Evolutionary conservation across 768 basidiomycete genomes (phyloP), one percentile per base, ranked within the genome.

Genomic region (Auriscalpium orientale): DNA sequence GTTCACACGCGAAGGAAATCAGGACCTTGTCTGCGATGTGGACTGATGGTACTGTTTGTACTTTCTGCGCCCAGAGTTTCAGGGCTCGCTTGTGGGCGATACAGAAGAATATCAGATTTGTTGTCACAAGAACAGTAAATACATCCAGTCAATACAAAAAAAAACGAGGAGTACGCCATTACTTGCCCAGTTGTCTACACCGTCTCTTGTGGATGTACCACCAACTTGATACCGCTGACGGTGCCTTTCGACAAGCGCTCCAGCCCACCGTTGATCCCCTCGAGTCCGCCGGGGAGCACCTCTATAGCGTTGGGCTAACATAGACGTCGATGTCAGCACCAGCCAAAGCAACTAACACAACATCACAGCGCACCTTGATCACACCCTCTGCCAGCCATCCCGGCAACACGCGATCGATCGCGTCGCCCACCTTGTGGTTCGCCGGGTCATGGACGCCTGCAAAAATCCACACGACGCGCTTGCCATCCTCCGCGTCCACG

Each of bases 1-100:
- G 1, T 82, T 83, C 61, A 77, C 74, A n/a, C 73, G 85, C 12
- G 85, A 87, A 67, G 85, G 85, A 2, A 79, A 79, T 64, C 70
- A 74, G 37, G 78, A 73, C 11, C 85, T 81, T 43, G 40, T 5
- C 2, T 86, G 82, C 58, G 68, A 72, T 53, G 70, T 72, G 4
- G 28, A 28, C 28, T 28, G 28, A 28, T 28, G 28, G 4, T 28
- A 4, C 7, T 7, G 28, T 28, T 28, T 28, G 28, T 28, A 28
- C 5, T 28, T 4, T 28, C 1, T 28, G 28, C 5, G 28, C 28
- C n/a, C n/a, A n/a, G n/a, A n/a, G n/a, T n/a, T n/a, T n/a, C n/a
- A n/a, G n/a, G n/a, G n/a, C n/a, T n/a, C n/a, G n/a, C n/a, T n/a
- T n/a, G n/a, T 28, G 28, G 28, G 28, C 28, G 5, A 28, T 28